Conservation (phyloP, 116 monocot species). For the Posidonia oceanica region DNA sequence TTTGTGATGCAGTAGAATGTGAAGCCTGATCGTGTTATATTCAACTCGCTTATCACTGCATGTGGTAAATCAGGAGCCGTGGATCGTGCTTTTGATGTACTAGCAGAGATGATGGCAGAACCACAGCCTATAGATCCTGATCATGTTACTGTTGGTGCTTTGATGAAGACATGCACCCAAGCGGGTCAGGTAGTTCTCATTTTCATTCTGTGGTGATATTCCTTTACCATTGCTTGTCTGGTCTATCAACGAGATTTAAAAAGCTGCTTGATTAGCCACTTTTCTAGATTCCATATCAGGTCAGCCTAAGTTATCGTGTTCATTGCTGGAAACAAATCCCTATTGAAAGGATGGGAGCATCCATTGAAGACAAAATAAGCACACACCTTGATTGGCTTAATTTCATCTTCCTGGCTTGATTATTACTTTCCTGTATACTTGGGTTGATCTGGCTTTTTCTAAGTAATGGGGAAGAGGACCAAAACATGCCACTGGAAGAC, state of each 20-base stretch:
- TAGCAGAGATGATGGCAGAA: constrained; percentile 86
- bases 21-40: constrained; percentile 92
- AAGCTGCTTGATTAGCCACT: not conserved
- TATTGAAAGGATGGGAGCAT: no score
- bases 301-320: no score
- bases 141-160: constrained; percentile 91
- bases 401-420: no score
- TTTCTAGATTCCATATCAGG: not conserved
- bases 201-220: not conserved
- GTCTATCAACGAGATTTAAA: not conserved
- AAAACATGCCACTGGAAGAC: no score
- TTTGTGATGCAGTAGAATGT: constrained; percentile 82
- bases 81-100: constrained; percentile 98
- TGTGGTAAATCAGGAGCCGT: constrained; percentile 95
- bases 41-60: constrained; percentile 92
- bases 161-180: constrained; percentile 77
- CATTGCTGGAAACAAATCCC: no score
- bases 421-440: no score
- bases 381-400: no score
- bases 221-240: not conserved
- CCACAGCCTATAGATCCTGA: constrained; percentile 70
- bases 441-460: no score
- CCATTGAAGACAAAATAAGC: no score
- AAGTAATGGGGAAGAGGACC: no score
- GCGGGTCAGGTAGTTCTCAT: constrained; percentile 43